Percentiles rank a stretch among this genome's conserved stretches.
These are phyloP conservation scores for Piromyces sp. DNA, from an alignment of 192 early-diverging fungal genomes.

Conservation along the genomic window DNA sequence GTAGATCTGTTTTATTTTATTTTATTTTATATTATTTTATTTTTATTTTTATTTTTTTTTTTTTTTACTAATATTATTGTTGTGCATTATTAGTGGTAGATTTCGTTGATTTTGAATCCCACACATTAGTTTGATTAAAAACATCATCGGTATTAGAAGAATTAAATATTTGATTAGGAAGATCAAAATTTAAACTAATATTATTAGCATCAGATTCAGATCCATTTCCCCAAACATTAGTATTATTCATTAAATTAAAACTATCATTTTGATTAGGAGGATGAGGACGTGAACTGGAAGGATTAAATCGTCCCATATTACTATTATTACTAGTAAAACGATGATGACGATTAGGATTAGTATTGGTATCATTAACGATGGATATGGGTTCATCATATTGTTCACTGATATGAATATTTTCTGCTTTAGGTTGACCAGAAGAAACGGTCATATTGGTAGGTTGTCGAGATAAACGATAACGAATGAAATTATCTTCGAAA, in stretches of 20 bases:
- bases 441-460: background rate
- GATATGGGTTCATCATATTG: background rate
- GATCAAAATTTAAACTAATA: background rate
- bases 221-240: background rate
- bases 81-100: background rate
- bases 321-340: background rate
- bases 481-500: background rate
- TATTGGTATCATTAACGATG: background rate
- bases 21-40: too few relatives aligned
- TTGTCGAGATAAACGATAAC: background rate
- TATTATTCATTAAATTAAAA: background rate
- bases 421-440: background rate
- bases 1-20: too few relatives aligned
- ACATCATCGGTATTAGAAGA: background rate
- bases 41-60: too few relatives aligned
- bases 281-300: background rate
- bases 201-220: background rate
- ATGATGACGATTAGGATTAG: background rate
- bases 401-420: background rate
- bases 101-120: background rate
- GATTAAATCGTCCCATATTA: too few relatives aligned
- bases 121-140: background rate
- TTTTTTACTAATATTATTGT: too few relatives aligned
- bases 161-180: background rate
- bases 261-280: background rate